Evolutionary conservation across 306 rosid species (phyloP), one percentile per base, ranked within the genome.

Genomic region (Castanea crenata): DNA sequence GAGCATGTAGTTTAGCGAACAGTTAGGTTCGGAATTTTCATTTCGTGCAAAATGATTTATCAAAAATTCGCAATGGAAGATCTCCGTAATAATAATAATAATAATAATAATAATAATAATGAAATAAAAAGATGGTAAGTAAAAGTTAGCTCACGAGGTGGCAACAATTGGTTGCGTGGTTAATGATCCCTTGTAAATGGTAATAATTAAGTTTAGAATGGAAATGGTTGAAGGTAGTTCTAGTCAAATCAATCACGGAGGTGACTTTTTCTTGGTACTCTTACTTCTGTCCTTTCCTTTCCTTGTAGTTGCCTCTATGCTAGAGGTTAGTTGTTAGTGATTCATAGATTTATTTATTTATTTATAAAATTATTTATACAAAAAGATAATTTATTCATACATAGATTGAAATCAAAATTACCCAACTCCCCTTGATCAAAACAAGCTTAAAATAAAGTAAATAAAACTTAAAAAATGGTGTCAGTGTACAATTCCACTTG

Each of bases 401-500:
- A 49, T 25, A 23, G 65, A 23, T 23, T 59, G 34, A 11, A 23
- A 59, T 59, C 69, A 63, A 63, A 63, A 10, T 67, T 35, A 5
- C 19, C 72, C 72, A 35, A 23, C 49, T 14, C 29, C 19, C 14
- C 4, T 9, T 19, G 52, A 68, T 68, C 27, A 19, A 68, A 34
- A 35, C 72, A 34, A 63, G n/a, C 69, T 29, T 13, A 14, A 12
- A 27, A 29, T 29, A 63, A 23, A 6, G 23, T 6, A 18, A 63
- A 29, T 8, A 7, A 10, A 63, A 13, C 41, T 63, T 63, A 34
- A 5, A 13, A 14, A 63, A 63, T 19, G 10, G 35, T 14, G 23
- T 23, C 55, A 16, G 31, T 68, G 6, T n/a, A 68, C 76, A 68
- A 82, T 76, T 82, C 57, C 62, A 70, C 65, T 23, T 29, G 83